Evolutionary conservation across 108 stramenopile genomes (phyloP).

Genomic region (Conticribra guillardii): DNA sequence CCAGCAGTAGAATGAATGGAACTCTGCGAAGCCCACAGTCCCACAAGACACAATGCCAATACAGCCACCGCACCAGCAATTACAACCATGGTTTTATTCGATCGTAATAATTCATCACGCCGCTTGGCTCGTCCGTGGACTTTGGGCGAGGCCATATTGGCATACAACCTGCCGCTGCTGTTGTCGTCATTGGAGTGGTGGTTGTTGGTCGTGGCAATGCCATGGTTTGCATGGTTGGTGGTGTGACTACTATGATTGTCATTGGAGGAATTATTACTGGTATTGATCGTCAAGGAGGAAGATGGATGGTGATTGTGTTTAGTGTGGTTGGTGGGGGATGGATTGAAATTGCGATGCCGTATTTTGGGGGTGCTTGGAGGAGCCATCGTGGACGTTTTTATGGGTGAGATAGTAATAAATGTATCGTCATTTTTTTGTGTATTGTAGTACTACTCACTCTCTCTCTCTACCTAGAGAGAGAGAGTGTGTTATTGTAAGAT

Average conservation of each 20-base stretch:
- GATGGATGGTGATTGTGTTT: not conserved
- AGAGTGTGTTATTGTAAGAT: too few species aligned
- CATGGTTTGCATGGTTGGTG: not conserved
- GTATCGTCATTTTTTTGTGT: too few species aligned
- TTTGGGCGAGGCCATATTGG: conserved; percentile 14
- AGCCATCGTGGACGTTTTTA: too few species aligned
- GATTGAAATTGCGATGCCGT: not conserved
- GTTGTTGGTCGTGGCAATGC: not conserved
- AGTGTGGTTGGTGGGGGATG: not conserved
- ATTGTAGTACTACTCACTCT: too few species aligned
- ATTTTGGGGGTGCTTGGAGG: not conserved
- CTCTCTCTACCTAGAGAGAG: too few species aligned
- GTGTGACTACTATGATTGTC: too few species aligned
- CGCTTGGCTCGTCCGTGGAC: conserved; percentile 20
- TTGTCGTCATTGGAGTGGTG: not conserved
- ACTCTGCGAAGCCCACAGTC: conserved; percentile 10
- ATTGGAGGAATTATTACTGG: not conserved
- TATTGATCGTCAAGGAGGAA: not conserved
- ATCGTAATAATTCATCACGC: conserved; percentile 5
- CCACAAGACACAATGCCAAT: conserved; percentile 25
- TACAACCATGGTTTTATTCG: conserved; percentile 17
- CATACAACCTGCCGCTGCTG: not conserved
- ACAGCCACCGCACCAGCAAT: conserved; percentile 13
- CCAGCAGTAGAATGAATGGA: not conserved
- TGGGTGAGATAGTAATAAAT: too few species aligned